A percentile compares a stretch with the other conserved stretches of the same genome.
Conservation (phyloP, 257 asterid genomes). For the Thymus quinquecostatus region DNA sequence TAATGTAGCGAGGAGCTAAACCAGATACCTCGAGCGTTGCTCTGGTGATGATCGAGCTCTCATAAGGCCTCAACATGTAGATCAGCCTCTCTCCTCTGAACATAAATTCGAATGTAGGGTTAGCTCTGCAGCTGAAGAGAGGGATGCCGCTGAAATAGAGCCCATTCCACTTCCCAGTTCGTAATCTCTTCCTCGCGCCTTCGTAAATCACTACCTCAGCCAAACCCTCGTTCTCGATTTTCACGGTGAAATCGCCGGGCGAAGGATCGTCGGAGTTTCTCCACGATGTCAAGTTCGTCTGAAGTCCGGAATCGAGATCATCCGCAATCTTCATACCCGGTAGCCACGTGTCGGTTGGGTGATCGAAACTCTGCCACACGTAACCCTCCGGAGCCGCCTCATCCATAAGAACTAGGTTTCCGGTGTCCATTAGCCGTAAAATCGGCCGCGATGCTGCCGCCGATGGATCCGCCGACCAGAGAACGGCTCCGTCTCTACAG, state of each 20-base stretch:
- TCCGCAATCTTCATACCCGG: conserved; percentile 27
- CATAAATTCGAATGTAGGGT: too few relatives aligned
- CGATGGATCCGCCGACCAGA: not conserved
- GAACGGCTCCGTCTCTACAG: not conserved
- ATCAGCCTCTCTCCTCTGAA: conserved; percentile 22
- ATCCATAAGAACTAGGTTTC: not conserved
- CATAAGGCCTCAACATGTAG: not conserved
- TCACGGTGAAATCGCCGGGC: conserved; percentile 27
- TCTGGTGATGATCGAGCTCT: conserved; percentile 21
- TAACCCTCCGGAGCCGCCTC: not conserved
- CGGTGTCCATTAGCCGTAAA: not conserved
- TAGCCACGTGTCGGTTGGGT: not conserved
- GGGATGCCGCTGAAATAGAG: conserved; percentile 24
- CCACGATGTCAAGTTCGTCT: conserved; percentile 42
- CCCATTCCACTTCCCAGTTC: conserved; percentile 45
- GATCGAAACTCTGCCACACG: conserved; percentile 35
- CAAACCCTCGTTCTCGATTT: conserved; percentile 24
- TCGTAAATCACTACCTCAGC: conserved; percentile 25
- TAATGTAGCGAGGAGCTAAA: not conserved
- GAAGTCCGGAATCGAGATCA: not conserved
- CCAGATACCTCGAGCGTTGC: conserved; percentile 4
- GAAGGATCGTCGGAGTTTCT: conserved; percentile 41
- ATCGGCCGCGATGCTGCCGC: not conserved
- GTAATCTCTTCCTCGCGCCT: not conserved
- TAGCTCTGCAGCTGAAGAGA: not conserved